These are phyloP conservation scores for Daldinia caldariorum DNA, from an alignment of 495 filamentous ascomycete genomes.

Conservation along the genomic window DNA sequence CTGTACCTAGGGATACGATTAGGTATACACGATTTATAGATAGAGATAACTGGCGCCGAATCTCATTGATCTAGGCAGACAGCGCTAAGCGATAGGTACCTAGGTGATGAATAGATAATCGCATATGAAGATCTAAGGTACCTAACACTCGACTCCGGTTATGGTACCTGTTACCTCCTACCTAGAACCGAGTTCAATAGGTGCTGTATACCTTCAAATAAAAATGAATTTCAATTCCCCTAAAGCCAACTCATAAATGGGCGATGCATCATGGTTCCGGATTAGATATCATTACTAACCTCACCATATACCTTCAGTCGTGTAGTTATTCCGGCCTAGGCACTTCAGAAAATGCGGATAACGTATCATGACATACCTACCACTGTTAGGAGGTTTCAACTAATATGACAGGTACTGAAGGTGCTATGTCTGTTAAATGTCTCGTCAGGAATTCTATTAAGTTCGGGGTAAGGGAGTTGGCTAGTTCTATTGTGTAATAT, in stretches of 20 bases:
- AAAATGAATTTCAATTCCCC: slow-evolving; percentile 16
- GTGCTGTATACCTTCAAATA: slow-evolving; percentile 6
- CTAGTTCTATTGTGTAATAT: neutral
- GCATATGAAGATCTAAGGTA: neutral
- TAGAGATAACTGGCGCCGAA: too few species aligned
- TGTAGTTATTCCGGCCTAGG: too few species aligned
- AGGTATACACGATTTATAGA: neutral
- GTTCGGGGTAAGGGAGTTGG: neutral
- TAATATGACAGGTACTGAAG: too few species aligned
- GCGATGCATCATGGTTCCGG: too few species aligned
- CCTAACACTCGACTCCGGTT: slow-evolving; percentile 3
- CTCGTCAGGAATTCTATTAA: too few species aligned
- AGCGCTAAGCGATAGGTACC: neutral
- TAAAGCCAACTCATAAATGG: neutral
- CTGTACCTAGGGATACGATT: too few species aligned
- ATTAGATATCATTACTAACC: too few species aligned
- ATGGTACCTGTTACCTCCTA: too few species aligned
- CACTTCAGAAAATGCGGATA: neutral
- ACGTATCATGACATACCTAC: neutral
- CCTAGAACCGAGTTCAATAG: slow-evolving; percentile 14
- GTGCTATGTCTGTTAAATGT: too few species aligned
- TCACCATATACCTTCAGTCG: too few species aligned
- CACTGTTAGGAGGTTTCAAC: neutral
- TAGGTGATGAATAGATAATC: neutral
- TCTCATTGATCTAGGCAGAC: neutral